Percentiles rank a stretch among this genome's conserved stretches.
Conservation (phyloP, 2,329 filamentous ascomycete genomes). For the Talaromyces sp. region DNA sequence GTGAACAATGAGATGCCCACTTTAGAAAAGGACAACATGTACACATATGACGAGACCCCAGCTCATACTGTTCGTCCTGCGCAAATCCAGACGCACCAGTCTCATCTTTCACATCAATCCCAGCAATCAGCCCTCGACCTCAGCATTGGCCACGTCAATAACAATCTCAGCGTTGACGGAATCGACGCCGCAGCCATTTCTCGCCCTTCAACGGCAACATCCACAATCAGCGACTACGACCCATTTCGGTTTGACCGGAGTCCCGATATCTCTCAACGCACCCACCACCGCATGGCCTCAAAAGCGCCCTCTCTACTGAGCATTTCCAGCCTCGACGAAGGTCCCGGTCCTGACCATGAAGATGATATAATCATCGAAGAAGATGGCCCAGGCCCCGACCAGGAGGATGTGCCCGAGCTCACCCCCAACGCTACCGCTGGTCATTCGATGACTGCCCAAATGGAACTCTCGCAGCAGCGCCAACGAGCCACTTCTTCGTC, state of each 20-base stretch:
- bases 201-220: constrained; percentile 39
- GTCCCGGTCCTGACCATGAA: constrained; percentile 56
- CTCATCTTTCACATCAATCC: constrained; percentile 4
- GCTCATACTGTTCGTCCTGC: constrained; percentile 35
- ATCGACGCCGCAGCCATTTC: constrained; percentile 22
- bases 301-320: constrained; percentile 46
- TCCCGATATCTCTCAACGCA: constrained; percentile 13
- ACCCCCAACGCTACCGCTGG: constrained; percentile 7
- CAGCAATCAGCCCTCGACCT: constrained; percentile 20
- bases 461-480: background rate
- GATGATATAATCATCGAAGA: constrained; percentile 19
- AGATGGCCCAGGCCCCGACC: constrained; percentile 14
- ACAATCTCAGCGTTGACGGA: constrained; percentile 19
- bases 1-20: constrained; percentile 12
- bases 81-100: constrained; percentile 6
- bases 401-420: constrained; percentile 14
- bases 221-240: constrained; percentile 39
- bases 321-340: constrained; percentile 41
- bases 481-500: background rate
- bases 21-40: background rate
- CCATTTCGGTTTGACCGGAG: constrained; percentile 42
- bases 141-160: constrained; percentile 24
- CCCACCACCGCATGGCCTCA: constrained; percentile 45
- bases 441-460: constrained; percentile 11
- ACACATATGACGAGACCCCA: constrained; percentile 21